Conservation (phyloP, 495 filamentous ascomycete species). For the Penicillium bialowiezense region DNA sequence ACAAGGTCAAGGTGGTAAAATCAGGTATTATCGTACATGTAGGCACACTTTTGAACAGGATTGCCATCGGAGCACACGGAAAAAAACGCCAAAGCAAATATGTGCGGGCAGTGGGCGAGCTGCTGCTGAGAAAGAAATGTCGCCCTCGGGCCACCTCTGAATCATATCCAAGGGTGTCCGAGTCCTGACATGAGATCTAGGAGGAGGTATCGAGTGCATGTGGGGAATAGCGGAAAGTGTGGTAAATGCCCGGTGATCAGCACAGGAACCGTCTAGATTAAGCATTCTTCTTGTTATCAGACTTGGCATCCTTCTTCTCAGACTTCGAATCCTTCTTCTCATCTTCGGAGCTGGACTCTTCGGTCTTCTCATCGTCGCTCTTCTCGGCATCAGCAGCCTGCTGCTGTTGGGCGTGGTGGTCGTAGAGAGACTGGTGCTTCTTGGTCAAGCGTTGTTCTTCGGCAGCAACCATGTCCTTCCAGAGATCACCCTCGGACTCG, state of each 20-base stretch:
- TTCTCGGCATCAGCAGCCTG: constrained; percentile 11
- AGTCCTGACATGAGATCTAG: neutral
- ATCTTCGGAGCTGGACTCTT: constrained; percentile 15
- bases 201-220: neutral
- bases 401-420: constrained; percentile 24
- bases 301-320: constrained; percentile 9
- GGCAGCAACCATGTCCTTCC: constrained; percentile 82
- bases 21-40: constrained; percentile 8
- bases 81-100: constrained; percentile 18
- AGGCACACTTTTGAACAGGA: constrained; percentile 8
- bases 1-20: neutral
- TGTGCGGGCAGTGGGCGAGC: constrained; percentile 6
- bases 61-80: constrained; percentile 5
- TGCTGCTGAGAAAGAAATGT: neutral
- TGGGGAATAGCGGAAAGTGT: neutral
- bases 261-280: neutral
- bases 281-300: constrained; percentile 11
- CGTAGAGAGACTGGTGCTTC: constrained; percentile 49
- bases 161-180: neutral
- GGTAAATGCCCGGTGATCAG: neutral
- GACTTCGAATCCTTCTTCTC: constrained; percentile 12
- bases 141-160: constrained; percentile 3
- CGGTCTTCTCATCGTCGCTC: constrained; percentile 11
- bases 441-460: constrained; percentile 67
- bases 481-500: constrained; percentile 74